Conservation (phyloP, 1,139 yeast genomes). For the Schizosaccharomyces versatilis region DNA sequence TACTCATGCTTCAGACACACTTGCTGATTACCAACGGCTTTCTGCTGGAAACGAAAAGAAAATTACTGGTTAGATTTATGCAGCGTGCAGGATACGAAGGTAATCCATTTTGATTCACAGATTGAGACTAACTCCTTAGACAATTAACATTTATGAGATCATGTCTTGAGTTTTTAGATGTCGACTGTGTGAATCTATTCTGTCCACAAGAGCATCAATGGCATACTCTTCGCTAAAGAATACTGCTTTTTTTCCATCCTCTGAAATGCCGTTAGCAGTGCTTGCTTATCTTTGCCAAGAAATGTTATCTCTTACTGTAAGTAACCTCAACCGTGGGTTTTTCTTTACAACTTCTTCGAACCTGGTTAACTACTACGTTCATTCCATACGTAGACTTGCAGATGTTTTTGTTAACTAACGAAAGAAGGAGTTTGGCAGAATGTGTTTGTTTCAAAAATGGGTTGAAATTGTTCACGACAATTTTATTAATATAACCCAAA, state of each 20-base stretch:
- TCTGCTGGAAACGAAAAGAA: too few relatives aligned
- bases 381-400: background rate
- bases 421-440: background rate
- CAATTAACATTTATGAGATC: background rate
- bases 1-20: slow-evolving; percentile 39
- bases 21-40: slow-evolving; percentile 12
- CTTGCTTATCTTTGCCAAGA: background rate
- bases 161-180: background rate
- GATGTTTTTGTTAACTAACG: background rate
- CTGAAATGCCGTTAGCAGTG: background rate
- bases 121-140: too few relatives aligned
- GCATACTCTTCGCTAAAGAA: background rate
- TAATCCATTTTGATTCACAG: too few relatives aligned
- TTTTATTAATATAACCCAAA: background rate
- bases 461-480: background rate
- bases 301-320: background rate
- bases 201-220: background rate
- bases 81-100: too few relatives aligned
- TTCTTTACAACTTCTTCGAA: background rate
- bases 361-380: background rate
- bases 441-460: background rate
- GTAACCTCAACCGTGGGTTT: background rate
- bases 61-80: too few relatives aligned
- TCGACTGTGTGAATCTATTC: background rate
- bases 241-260: background rate